Conservation (phyloP, 148 eudicot species). For the Rhododendron mucronatum region DNA sequence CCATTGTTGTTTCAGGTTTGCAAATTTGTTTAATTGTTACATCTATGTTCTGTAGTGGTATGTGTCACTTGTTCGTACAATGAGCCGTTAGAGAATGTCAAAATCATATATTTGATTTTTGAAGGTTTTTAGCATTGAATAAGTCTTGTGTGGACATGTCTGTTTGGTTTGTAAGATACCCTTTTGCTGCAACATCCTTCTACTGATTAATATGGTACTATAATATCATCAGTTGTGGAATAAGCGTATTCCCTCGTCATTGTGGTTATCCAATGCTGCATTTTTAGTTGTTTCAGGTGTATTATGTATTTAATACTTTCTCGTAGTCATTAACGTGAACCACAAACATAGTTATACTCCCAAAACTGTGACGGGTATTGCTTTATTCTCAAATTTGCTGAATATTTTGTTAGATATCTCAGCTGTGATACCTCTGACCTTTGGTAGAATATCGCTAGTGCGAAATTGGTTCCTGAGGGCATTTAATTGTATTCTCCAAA, state of each 20-base stretch:
- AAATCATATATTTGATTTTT: conserved; percentile 5
- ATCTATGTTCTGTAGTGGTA: not conserved
- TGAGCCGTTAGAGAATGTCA: not conserved
- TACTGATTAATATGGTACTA: not conserved
- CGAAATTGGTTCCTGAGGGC: not conserved
- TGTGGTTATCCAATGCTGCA: not conserved
- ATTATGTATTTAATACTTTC: not conserved
- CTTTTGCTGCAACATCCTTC: not conserved
- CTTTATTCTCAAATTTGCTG: not conserved
- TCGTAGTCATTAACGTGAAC: not conserved
- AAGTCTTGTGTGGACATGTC: not conserved
- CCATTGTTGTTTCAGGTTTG: conserved; percentile 2
- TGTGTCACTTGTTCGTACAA: not conserved
- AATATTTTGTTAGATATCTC: not conserved
- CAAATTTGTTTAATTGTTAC: not conserved
- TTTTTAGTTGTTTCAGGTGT: not conserved
- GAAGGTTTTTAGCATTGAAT: not conserved
- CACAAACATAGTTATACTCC: not conserved
- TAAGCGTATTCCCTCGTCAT: not conserved
- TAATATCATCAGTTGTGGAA: not conserved
- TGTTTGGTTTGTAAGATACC: not conserved
- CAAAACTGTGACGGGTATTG: not conserved
- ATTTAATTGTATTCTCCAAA: not conserved
- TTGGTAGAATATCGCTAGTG: not conserved
- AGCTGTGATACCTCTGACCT: not conserved